phyloP scores from a whole-genome alignment of 768 basidiomycete species.

The Leccinum olivaceopallidum region DNA sequence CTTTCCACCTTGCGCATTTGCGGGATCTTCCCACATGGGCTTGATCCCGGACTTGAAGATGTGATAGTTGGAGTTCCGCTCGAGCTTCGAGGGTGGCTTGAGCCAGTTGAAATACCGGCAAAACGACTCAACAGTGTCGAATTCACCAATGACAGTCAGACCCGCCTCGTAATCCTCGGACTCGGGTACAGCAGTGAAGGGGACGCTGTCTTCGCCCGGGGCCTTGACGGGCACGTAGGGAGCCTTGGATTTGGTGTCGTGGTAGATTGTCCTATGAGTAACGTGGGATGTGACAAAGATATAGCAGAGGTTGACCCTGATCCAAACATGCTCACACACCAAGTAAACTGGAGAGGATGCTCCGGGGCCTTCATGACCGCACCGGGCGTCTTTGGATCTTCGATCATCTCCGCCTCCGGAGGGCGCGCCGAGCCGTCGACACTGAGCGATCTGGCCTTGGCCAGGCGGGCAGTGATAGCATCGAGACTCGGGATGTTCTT shows the following conservation, averaged over 20 bases:
- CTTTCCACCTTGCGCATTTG: constrained; percentile 90
- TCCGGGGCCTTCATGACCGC: constrained; percentile 67
- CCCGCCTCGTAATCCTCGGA: constrained; percentile 82
- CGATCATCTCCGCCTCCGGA: constrained; percentile 75
- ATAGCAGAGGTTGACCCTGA: not conserved
- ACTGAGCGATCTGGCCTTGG: constrained; percentile 64
- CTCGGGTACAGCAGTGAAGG: constrained; percentile 52
- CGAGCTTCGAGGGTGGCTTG: constrained; percentile 85
- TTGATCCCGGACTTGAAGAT: constrained; percentile 94
- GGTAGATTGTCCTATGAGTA: constrained; percentile 78
- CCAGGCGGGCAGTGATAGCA: constrained; percentile 79
- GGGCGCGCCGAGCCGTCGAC: constrained; percentile 63
- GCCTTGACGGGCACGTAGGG: constrained; percentile 32
- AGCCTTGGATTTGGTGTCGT: constrained; percentile 79
- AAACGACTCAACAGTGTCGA: constrained; percentile 87
- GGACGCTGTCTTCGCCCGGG: constrained; percentile 27
- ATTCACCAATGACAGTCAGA: constrained; percentile 83
- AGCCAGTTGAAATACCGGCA: constrained; percentile 95
- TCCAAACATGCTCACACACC: constrained; percentile 45
- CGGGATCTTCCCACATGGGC: constrained; percentile 96
- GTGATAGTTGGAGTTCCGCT: constrained; percentile 92
- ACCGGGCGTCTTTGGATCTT: constrained; percentile 82
- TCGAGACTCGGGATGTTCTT: constrained; percentile 88
- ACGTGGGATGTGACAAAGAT: not conserved
- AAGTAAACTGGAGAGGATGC: constrained; percentile 82